phyloP scores from a whole-genome alignment of 169 alveolate genomes.

The Plasmodium vinckei region DNA sequence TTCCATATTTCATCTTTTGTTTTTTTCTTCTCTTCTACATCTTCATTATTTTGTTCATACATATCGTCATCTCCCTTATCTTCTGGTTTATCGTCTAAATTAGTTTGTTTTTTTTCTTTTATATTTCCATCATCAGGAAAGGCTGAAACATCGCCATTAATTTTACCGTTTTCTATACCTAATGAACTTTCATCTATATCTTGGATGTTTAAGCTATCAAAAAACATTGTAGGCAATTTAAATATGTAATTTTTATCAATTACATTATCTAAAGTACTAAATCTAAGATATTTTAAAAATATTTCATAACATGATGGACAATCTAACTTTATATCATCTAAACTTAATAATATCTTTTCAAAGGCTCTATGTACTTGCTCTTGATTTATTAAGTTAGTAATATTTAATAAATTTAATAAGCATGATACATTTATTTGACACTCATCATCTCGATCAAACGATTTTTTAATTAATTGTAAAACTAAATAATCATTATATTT shows the following conservation, averaged over 20 bases:
- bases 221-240: conserved; percentile 63
- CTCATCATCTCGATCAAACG: conserved; percentile 69
- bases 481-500: conserved; percentile 67
- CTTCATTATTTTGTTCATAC: conserved; percentile 30
- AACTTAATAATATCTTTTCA: conserved; percentile 65
- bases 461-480: conserved; percentile 56
- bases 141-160: conserved; percentile 5
- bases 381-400: conserved; percentile 57
- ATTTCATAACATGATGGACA: conserved; percentile 73
- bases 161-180: background rate
- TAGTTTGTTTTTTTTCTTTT: background rate
- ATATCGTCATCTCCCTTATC: conserved; percentile 1
- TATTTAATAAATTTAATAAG: conserved; percentile 39
- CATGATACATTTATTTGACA: conserved; percentile 73
- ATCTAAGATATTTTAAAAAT: conserved; percentile 64
- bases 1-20: conserved; percentile 71
- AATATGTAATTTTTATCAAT: conserved; percentile 58
- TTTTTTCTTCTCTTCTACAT: conserved; percentile 45
- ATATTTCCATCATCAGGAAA: conserved; percentile 1
- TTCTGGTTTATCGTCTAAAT: background rate
- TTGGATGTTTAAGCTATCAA: conserved; percentile 27
- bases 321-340: conserved; percentile 73
- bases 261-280: conserved; percentile 66
- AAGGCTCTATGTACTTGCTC: conserved; percentile 76
- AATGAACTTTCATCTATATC: conserved; percentile 28